Percentiles rank a stretch among this genome's conserved stretches.
Conservation (phyloP, 2,329 filamentous ascomycete genomes). For the Pseudogymnoascus sp. region DNA sequence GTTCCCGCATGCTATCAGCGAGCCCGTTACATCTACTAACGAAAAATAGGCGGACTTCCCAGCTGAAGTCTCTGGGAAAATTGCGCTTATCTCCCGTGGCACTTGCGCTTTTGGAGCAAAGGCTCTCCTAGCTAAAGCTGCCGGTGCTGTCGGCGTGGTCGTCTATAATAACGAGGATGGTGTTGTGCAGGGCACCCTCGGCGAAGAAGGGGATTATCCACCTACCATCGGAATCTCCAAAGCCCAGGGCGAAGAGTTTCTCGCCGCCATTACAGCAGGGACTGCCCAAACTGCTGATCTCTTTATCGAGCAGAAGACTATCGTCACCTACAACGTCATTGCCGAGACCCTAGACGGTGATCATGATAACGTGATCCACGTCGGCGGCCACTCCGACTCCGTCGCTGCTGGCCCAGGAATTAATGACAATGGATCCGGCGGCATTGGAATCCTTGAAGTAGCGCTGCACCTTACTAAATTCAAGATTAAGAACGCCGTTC, state of each 20-base stretch:
- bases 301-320: slow-evolving; percentile 10
- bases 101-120: slow-evolving; percentile 49
- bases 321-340: slow-evolving; percentile 16
- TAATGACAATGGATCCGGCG: slow-evolving; percentile 58
- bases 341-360: slow-evolving; percentile 52
- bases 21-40: not conserved
- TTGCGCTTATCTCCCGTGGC: slow-evolving; percentile 47
- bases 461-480: slow-evolving; percentile 51
- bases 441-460: slow-evolving; percentile 49
- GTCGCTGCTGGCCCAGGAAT: slow-evolving; percentile 55
- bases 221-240: slow-evolving; percentile 15
- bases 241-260: slow-evolving; percentile 13
- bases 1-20: not conserved
- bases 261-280: slow-evolving; percentile 8
- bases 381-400: slow-evolving; percentile 55
- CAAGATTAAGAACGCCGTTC: slow-evolving; percentile 49
- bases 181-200: slow-evolving; percentile 15
- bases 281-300: slow-evolving; percentile 13
- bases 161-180: slow-evolving; percentile 15
- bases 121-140: slow-evolving; percentile 42
- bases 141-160: slow-evolving; percentile 49
- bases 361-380: slow-evolving; percentile 47
- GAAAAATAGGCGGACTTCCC: slow-evolving; percentile 11
- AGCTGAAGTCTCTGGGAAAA: slow-evolving; percentile 30
- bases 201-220: slow-evolving; percentile 12